Evolutionary conservation across 352 stramenopile genomes (phyloP).

Genomic region (Globisporangium nodosum): DNA sequence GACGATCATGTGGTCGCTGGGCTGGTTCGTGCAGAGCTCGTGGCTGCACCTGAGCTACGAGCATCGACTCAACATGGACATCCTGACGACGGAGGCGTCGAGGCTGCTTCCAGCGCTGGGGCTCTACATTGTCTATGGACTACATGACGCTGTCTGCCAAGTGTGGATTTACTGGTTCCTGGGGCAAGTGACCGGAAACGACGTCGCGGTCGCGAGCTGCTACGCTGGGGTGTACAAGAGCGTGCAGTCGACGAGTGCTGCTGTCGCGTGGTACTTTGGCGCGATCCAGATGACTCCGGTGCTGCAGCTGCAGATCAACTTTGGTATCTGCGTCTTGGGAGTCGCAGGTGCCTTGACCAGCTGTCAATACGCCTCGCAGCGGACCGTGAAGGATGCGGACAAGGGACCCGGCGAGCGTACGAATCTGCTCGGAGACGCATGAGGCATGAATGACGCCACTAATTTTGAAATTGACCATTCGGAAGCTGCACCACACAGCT

Average conservation of each 20-base stretch:
- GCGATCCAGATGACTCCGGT: slow-evolving; percentile 15
- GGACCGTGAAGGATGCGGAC: neutral
- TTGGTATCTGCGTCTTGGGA: slow-evolving; percentile 21
- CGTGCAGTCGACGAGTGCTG: slow-evolving; percentile 38
- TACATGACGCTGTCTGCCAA: slow-evolving; percentile 70
- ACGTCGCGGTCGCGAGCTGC: slow-evolving; percentile 29
- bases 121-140: slow-evolving; percentile 67
- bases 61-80: slow-evolving; percentile 17
- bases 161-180: slow-evolving; percentile 83
- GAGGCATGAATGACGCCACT: too few relatives aligned
- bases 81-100: slow-evolving; percentile 5
- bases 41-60: slow-evolving; percentile 21
- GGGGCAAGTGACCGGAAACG: slow-evolving; percentile 32
- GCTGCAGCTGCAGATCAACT: slow-evolving; percentile 31
- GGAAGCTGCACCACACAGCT: too few relatives aligned
- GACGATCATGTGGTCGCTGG: slow-evolving; percentile 37
- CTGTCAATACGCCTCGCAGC: slow-evolving; percentile 1
- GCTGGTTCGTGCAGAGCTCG: slow-evolving; percentile 18
- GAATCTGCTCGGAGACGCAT: too few relatives aligned
- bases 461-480: too few relatives aligned
- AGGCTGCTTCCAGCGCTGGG: slow-evolving; percentile 17
- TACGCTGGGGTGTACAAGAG: slow-evolving; percentile 70
- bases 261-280: slow-evolving; percentile 33
- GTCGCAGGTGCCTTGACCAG: slow-evolving; percentile 10
- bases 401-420: too few relatives aligned